Percentiles rank a stretch among this genome's conserved stretches.
phyloP scores from a whole-genome alignment of 2,329 filamentous ascomycete genomes.

The Juglanconis juglandina region DNA sequence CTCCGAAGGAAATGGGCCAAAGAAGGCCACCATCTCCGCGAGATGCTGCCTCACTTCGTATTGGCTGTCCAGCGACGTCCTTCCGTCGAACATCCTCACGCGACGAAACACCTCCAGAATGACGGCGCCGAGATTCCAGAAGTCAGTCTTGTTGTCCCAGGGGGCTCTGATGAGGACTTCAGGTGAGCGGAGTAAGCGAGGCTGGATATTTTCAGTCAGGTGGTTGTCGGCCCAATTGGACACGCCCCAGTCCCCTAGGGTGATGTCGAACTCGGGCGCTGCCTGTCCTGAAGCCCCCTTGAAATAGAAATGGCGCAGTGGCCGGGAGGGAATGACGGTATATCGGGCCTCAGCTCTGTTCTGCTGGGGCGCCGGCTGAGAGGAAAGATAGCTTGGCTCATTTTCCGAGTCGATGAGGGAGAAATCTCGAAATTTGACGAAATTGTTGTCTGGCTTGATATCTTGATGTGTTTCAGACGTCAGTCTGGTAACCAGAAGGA shows the following conservation, averaged over 20 bases:
- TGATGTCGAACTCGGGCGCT: conserved; percentile 18
- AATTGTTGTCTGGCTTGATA: conserved; percentile 24
- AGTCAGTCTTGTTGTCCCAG: conserved; percentile 22
- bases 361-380: neutral
- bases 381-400: conserved; percentile 8
- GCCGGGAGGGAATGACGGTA: neutral
- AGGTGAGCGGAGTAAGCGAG: conserved; percentile 24
- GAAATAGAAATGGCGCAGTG: neutral
- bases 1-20: neutral
- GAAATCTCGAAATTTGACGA: conserved; percentile 21
- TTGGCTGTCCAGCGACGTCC: neutral
- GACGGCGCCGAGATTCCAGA: conserved; percentile 24
- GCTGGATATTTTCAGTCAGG: conserved; percentile 21
- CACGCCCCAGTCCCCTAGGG: conserved; percentile 24
- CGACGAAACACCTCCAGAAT: conserved; percentile 16
- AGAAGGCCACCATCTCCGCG: neutral
- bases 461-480: conserved; percentile 12
- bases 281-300: neutral
- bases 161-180: conserved; percentile 24
- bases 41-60: conserved; percentile 4
- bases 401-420: conserved; percentile 19
- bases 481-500: neutral
- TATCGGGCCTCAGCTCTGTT: neutral
- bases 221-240: conserved; percentile 21
- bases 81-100: neutral